These are phyloP conservation scores for Kewa caespitosa DNA, from an alignment of 179 eudicot genomes.

Conservation along the genomic window DNA sequence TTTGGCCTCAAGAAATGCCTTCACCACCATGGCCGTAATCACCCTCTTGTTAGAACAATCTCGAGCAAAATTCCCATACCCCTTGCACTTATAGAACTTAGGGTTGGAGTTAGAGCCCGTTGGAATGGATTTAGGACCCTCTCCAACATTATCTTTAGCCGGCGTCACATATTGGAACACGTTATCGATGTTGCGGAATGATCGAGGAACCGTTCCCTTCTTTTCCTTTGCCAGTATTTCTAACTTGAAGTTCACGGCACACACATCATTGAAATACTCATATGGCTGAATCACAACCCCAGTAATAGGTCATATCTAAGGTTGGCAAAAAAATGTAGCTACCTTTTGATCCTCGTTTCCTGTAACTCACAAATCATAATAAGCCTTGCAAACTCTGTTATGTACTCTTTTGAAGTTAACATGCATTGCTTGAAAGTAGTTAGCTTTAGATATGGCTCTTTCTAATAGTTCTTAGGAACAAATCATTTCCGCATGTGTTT, in stretches of 20 bases:
- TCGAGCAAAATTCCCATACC: background rate
- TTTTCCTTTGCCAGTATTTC: background rate
- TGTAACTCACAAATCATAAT: background rate
- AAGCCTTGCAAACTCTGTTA: background rate
- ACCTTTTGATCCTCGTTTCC: background rate
- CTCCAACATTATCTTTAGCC: background rate
- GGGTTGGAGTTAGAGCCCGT: background rate
- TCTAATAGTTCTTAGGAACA: background rate
- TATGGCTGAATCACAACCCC: background rate
- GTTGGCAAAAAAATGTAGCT: background rate
- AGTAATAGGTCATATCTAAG: background rate
- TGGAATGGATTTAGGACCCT: background rate
- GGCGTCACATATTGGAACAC: background rate
- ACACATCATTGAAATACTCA: background rate
- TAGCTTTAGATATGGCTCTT: background rate
- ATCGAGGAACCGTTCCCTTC: background rate
- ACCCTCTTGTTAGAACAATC: background rate
- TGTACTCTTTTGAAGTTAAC: background rate
- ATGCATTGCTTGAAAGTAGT: background rate
- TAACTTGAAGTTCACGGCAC: background rate
- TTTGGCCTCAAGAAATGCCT: background rate
- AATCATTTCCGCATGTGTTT: background rate
- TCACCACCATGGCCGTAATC: background rate
- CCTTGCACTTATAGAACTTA: background rate
- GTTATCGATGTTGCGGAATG: background rate